Evolutionary conservation across 345 rosid species (phyloP).

Genomic region (Iberis pinnata): DNA sequence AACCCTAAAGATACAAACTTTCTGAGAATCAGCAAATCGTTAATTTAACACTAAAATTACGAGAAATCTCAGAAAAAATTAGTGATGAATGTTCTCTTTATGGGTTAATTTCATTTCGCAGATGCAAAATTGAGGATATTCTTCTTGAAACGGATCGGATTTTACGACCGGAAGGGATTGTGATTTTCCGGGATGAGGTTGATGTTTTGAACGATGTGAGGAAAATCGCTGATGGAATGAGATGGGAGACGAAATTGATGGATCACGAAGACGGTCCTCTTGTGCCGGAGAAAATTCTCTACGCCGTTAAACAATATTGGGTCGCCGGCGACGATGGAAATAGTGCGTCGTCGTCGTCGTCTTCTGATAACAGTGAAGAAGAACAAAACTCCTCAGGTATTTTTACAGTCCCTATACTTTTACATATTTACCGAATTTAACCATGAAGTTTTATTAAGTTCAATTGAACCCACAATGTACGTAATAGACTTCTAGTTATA

Average conservation of each 20-base stretch:
- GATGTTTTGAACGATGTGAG: constrained; percentile 69
- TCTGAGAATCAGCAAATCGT: no score
- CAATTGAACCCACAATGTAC: neutral
- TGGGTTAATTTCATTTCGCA: constrained; percentile 22
- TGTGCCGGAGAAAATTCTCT: constrained; percentile 70
- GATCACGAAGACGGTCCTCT: constrained; percentile 99
- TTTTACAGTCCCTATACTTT: constrained; percentile 18
- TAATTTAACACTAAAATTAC: neutral
- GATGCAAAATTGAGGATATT: constrained; percentile 79
- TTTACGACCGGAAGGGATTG: constrained; percentile 80
- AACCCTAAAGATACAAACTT: constrained; percentile 7
- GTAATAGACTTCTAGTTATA: neutral
- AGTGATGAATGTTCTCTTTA: constrained; percentile 16
- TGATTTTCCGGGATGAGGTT: constrained; percentile 74
- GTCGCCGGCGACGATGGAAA: constrained; percentile 53
- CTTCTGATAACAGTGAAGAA: constrained; percentile 20
- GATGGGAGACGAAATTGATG: constrained; percentile 83
- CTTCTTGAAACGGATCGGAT: constrained; percentile 90
- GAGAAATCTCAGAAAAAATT: neutral
- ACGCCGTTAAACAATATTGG: constrained; percentile 83
- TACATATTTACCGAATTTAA: neutral
- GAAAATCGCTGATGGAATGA: constrained; percentile 66
- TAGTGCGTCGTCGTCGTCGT: constrained; percentile 34
- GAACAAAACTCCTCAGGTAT: constrained; percentile 21
- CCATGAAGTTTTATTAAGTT: constrained; percentile 8